Conservation (phyloP, 805 yeast genomes). For the Saccharomycopsis sp. region DNA sequence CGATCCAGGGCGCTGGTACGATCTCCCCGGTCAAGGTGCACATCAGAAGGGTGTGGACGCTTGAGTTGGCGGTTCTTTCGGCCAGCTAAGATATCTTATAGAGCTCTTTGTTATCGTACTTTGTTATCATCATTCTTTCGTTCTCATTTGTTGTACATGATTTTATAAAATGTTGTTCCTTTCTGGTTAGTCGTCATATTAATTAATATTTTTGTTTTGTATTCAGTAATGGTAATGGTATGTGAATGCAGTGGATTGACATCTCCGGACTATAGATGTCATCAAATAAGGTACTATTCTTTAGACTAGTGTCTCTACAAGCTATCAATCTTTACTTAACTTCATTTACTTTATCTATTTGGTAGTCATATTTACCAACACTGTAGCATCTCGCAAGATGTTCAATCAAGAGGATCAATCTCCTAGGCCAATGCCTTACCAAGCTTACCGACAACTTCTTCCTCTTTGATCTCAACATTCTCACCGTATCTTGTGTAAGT, state of each 20-base stretch:
- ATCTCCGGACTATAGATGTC: background rate
- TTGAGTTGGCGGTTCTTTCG: constrained; percentile 74
- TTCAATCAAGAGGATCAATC: background rate
- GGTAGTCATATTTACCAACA: background rate
- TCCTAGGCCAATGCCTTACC: constrained; percentile 1
- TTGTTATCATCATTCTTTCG: background rate
- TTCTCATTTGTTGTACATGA: background rate
- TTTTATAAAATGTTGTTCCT: background rate
- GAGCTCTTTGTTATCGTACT: background rate
- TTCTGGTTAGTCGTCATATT: background rate
- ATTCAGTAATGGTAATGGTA: background rate
- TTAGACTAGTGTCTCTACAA: no score
- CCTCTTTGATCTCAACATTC: background rate
- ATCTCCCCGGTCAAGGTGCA: constrained; percentile 57
- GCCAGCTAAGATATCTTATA: no score
- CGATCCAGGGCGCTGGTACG: constrained; percentile 19
- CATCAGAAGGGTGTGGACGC: constrained; percentile 92
- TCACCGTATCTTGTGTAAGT: constrained; percentile 2
- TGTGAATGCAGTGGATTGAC: background rate
- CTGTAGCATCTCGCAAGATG: background rate
- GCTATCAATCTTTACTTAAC: background rate
- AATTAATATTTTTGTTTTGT: background rate
- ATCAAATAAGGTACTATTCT: no score
- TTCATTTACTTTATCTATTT: background rate
- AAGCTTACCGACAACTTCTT: background rate